Evolutionary conservation across 1,284 basidiomycete genomes (phyloP), one percentile per base, ranked within the genome.

Genomic region (Kalmanozyma brasiliensis): DNA sequence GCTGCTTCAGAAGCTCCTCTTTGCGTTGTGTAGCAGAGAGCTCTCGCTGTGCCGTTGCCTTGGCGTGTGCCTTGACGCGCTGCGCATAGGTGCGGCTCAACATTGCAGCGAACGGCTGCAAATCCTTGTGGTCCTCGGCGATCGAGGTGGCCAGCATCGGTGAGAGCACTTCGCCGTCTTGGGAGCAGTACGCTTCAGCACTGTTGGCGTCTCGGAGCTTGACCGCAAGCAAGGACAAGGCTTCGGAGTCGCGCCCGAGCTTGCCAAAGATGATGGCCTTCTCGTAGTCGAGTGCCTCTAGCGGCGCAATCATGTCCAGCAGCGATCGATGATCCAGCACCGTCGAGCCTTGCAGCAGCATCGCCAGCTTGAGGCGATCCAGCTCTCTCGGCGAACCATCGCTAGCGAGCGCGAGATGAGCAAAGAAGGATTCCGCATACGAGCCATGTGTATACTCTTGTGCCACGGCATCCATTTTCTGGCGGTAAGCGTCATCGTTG

Each of bases 151-250:
- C 70, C 13, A 70, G 47, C 55, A 69, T 68, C 6, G 73, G 64
- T 17, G 69, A 63, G 8, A 80, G 51, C 24, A 76, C 71, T 20
- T 59, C 61, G 16, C 76, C 73, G 23, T 61, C 66, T 29, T 79
- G 69, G 20, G 58, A 55, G 45, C 77, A 80, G 48, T 78, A 77
- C 8, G 67, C 64, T 53, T 80, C 77, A 7, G 77, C 66, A 16
- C 76, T 72, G 46, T 67, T 71, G 24, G 70, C 65, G 24, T 80
- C 78, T 13, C 68, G 43, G 13, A 79, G 53, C 9, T 35, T 42
- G 30, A 77, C 19, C 3, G 77, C 78, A 0, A 80, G 60, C 30
- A 73, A 14, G 5, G 52, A 44, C 1, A 80, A 56, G 0, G 78
- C 78, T 22, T 74, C 75, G 5, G 52, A 26, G 26, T 73, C 52